phyloP scores from a whole-genome alignment of 2,329 filamentous ascomycete species.

The Penicillium sp. region DNA sequence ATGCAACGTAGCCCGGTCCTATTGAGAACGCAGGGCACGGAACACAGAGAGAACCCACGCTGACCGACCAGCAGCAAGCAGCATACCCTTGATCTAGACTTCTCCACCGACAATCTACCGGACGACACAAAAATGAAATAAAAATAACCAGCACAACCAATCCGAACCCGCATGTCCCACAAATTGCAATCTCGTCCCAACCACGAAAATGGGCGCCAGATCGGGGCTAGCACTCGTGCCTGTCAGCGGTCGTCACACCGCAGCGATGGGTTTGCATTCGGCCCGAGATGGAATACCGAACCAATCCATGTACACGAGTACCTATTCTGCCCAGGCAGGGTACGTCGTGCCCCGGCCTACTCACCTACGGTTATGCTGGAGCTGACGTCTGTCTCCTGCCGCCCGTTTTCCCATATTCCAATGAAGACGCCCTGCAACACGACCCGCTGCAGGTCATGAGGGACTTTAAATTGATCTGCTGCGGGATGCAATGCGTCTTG shows the following conservation, averaged over 20 bases:
- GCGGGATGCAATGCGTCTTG: slow-evolving; percentile 5
- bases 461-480: slow-evolving; percentile 14
- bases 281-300: slow-evolving; percentile 15
- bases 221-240: slow-evolving; percentile 16
- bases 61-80: neutral
- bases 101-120: neutral
- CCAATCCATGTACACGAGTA: slow-evolving; percentile 4
- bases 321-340: slow-evolving; percentile 1
- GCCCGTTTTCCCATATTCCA: neutral
- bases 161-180: slow-evolving; percentile 12
- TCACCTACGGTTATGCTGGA: neutral
- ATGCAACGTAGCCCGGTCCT: neutral
- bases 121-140: neutral
- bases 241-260: slow-evolving; percentile 21
- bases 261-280: slow-evolving; percentile 18
- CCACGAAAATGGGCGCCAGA: slow-evolving; percentile 14
- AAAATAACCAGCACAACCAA: neutral
- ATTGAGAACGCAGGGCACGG: slow-evolving; percentile 11
- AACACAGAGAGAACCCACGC: neutral
- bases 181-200: slow-evolving; percentile 14
- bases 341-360: neutral
- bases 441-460: slow-evolving; percentile 7
- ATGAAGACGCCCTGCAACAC: neutral
- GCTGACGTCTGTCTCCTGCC: slow-evolving; percentile 13
- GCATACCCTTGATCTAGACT: neutral